Conservation (phyloP, 768 basidiomycete species). For the Psilocybe cubensis region DNA sequence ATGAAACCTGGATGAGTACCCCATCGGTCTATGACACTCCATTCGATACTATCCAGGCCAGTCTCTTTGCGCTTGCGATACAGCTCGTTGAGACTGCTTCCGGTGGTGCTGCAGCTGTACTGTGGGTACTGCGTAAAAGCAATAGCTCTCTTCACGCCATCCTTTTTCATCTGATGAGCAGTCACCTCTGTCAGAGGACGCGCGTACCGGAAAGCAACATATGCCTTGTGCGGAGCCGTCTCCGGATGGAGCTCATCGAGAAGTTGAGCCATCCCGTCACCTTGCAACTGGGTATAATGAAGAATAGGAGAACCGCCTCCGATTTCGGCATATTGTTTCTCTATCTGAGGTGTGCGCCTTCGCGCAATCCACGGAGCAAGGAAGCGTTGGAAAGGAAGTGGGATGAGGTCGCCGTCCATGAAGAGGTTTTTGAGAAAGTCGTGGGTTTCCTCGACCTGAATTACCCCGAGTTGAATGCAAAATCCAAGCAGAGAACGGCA, state of each 20-base stretch:
- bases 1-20: constrained; percentile 94
- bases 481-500: neutral
- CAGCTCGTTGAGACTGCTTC: constrained; percentile 95
- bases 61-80: constrained; percentile 67
- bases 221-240: constrained; percentile 94
- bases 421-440: constrained; percentile 94
- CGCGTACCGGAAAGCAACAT: constrained; percentile 95
- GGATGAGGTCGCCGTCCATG: constrained; percentile 91
- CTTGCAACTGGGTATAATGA: constrained; percentile 86
- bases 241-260: constrained; percentile 94
- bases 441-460: constrained; percentile 87
- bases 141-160: constrained; percentile 90
- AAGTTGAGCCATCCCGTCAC: constrained; percentile 85
- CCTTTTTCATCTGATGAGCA: constrained; percentile 80
- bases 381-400: constrained; percentile 87
- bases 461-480: neutral
- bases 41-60: constrained; percentile 72
- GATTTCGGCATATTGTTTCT: constrained; percentile 92
- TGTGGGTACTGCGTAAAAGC: constrained; percentile 99
- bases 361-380: constrained; percentile 89
- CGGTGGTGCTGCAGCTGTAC: constrained; percentile 97
- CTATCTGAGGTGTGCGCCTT: constrained; percentile 90
- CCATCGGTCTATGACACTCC: constrained; percentile 99
- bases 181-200: constrained; percentile 86
- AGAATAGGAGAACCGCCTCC: constrained; percentile 98